Evolutionary conservation across 2,329 filamentous ascomycete genomes (phyloP).

Genomic region (Byssothecium circinans): DNA sequence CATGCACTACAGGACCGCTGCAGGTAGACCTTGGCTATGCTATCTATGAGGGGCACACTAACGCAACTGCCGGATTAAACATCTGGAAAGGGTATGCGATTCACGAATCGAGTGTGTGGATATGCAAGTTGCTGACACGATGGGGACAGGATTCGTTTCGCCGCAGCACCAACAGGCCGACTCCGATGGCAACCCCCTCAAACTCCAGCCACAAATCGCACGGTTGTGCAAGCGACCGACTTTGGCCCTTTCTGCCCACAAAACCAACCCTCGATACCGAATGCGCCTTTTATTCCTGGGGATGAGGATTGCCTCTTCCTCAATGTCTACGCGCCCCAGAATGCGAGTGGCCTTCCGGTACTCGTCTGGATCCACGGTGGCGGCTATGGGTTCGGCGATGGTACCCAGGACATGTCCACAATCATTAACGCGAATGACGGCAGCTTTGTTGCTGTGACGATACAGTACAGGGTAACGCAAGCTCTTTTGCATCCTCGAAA

Average conservation of each 20-base stretch:
- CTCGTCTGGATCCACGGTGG: conserved; percentile 36
- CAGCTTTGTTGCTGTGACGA: conserved; percentile 51
- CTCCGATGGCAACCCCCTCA: conserved; percentile 23
- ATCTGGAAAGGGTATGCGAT: conserved; percentile 26
- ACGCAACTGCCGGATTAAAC: conserved; percentile 21
- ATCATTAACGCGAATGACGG: conserved; percentile 54
- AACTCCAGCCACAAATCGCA: conserved; percentile 13
- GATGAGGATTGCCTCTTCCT: conserved; percentile 45
- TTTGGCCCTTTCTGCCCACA: conserved; percentile 23
- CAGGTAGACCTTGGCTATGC: conserved; percentile 26
- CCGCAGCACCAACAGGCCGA: conserved; percentile 17
- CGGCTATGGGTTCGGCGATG: conserved; percentile 45
- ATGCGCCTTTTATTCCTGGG: conserved; percentile 8
- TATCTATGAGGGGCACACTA: conserved; percentile 20
- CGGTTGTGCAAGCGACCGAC: conserved; percentile 9
- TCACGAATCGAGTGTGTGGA: background rate
- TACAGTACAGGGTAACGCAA: conserved; percentile 52
- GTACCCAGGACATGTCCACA: conserved; percentile 41
- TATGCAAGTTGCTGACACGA: background rate
- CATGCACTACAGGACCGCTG: too few relatives aligned
- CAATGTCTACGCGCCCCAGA: conserved; percentile 38
- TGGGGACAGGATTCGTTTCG: conserved; percentile 31
- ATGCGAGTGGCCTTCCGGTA: conserved; percentile 35
- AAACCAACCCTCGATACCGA: conserved; percentile 6
- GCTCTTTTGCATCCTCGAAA: too few relatives aligned